Evolutionary conservation across 1,284 basidiomycete species (phyloP), one percentile per base, ranked within the genome.

Genomic region (Erythrobasidium hasegawianum): DNA sequence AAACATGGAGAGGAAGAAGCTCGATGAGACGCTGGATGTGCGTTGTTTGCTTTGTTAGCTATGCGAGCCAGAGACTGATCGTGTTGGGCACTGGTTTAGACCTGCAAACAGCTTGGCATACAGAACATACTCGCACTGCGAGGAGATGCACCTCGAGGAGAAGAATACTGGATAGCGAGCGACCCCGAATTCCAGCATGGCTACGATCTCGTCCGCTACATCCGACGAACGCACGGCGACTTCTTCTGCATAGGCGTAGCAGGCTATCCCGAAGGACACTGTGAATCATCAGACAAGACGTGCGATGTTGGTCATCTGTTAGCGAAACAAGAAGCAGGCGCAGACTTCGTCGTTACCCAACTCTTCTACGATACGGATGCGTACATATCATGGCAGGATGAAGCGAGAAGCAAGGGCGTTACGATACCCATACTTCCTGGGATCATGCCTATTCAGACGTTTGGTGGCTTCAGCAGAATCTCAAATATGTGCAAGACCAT

Each of bases 391-490:
- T 95, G 91, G 91, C 89, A 92, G 68, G 86, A 85, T 72, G 47
- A 59, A 39, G 74, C 77, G 13, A 71, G 74, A 40, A 71, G 70
- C 38, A 71, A 71, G 47, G 79, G 95, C 8, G 96, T 98, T 78
- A 90, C 86, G 0, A 83, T 95, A 24, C 95, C 96, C 16, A 93
- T 98, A 76, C 86, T 98, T 5, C 96, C 96, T 22, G 91, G 91
- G 41, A 89, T 98, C 74, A 94, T 93, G 79, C 95, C 95, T 3
- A 94, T 98, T 71, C 95, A 98, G 79, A 97, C 91, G 40, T 97
- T 92, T 87, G 93, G 94, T 72, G 94, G 93, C 26, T 97, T 97
- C 80, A 83, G 88, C 78, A 89, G 91, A 61, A 91, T 94, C 70
- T 94, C 94, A 7, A 87, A 83, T 72, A 83, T 97, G 47, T 90